phyloP scores from a whole-genome alignment of 305 asterid species.

The Fraxinus angustifolia region DNA sequence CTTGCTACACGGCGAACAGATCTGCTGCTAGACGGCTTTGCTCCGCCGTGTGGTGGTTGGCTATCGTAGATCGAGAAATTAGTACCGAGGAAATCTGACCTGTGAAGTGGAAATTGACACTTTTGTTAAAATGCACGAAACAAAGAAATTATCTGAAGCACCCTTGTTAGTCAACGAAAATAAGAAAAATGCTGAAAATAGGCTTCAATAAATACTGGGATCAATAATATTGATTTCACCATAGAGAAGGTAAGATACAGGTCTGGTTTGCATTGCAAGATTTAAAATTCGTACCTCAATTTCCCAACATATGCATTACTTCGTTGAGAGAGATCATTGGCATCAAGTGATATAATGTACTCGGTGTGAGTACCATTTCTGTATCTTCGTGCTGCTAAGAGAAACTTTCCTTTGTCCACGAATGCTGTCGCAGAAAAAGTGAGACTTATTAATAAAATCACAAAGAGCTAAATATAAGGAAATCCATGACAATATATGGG shows the following conservation, averaged over 20 bases:
- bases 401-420: conserved; percentile 82
- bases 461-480: neutral
- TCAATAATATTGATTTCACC: neutral
- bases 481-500: neutral
- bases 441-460: neutral
- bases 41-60: conserved; percentile 77
- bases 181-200: neutral
- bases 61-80: conserved; percentile 82
- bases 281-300: conserved; percentile 51
- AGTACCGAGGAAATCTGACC: conserved; percentile 93
- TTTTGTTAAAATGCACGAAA: neutral
- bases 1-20: conserved; percentile 76
- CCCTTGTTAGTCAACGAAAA: neutral
- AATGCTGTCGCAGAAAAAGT: conserved; percentile 47
- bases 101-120: conserved; percentile 24
- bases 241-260: neutral
- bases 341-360: conserved; percentile 78
- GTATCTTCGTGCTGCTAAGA: conserved; percentile 80
- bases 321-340: conserved; percentile 78
- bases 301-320: conserved; percentile 93
- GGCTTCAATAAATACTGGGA: neutral
- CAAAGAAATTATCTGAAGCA: neutral
- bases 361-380: conserved; percentile 79
- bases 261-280: conserved; percentile 15
- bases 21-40: conserved; percentile 70